Base-by-base conservation (phyloP, 2,329 filamentous ascomycete species). In the Exutisphaerella laricina region DNA sequence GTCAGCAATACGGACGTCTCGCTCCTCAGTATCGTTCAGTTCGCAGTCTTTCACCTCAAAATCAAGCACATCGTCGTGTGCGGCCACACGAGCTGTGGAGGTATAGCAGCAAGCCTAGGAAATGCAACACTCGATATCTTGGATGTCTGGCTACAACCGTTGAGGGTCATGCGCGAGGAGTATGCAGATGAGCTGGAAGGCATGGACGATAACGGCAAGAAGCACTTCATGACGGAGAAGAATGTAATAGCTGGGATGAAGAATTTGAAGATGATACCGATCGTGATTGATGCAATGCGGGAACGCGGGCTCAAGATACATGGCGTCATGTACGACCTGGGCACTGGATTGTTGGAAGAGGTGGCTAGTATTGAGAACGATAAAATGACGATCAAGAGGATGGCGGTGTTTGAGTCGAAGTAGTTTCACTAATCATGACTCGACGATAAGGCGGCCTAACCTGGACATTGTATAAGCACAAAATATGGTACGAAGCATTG, bases 11-110 rank as follows among this genome's bases (percentile, higher is more conserved):
- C 79, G 56, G 88, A 94, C 63, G 77, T 90, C 63, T 86, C 79
- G 68, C 80, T 81, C 23, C 74, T 79, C 8, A 78, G 80, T 42
- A 86, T 90, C 33, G 82, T 94, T 60, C 82, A 90, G 61, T 94
- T 83, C 62, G 84, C 86, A 31, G 85, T 94, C 46, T 70, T 68
- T 44, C 73, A 85, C 61, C 70, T 94, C 25, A 79, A 82, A 56
- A 80, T 84, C 50, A 74, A 77, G 54, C 75, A 79, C 64, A 70
- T 81, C 42, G 72, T 82, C 34, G 67, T 82, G 17, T 80, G 76
- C 57, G 78, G 78, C 3, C 78, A 82, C 60, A 80, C 77, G 0
- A 68, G 65, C 40, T 82, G 78, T 54, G 78, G 78, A 30, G 78
- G 78, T 43, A 74, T 78, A 18, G 68, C 67, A 13, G 78, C 75